Base-by-base conservation (phyloP, 768 basidiomycete genomes). In the Leccinum arenicola region DNA sequence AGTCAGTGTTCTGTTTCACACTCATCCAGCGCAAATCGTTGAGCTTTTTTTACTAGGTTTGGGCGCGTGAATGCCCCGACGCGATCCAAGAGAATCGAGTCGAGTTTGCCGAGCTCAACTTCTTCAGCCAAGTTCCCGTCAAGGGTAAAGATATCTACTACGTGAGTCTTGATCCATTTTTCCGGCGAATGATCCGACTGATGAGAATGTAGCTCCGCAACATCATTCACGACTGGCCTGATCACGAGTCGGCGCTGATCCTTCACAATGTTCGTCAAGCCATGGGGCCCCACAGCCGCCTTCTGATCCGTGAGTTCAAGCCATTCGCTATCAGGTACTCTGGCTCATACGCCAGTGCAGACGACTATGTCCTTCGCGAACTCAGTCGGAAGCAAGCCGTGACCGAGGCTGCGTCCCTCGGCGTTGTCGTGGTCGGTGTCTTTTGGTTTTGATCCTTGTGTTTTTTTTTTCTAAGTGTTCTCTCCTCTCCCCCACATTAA, bases 171-270 rank as follows among this genome's bases (percentile, higher is more conserved):
- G 3, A 19, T 45, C 4, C 12, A 21, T 29, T 6, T 1, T 43
- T 19, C 11, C 4, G 4, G 12, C 10, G 1, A 17, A 51, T 31
- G 25, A 19, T 33, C 29, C 27, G 29, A 23, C 48, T 48, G 43
- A 50, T 7, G 29, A 1, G 5, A 19, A 38, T 14, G 15, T 49
- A 67, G 65, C 65, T 66, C 21, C 66, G 66, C 31, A 65, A 64
- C 31, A 66, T 71, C 43, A 65, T 69, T 27, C 74, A 74, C 47
- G 65, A 75, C 56, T 76, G 73, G 74, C 64, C 72, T 9, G 75
- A 76, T 56, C 56, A 63, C 2, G 63, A 68, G n/a, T 61, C 68
- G 12, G 38, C 56, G 1, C 55, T 64, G 5, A 74, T 75, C 40
- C 61, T 75, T 19, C 56, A 54, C 21, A 73, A 74, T 56, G 38